These are phyloP conservation scores for Talaromyces thailandensis DNA, from an alignment of 495 filamentous ascomycete species.

Conservation along the genomic window DNA sequence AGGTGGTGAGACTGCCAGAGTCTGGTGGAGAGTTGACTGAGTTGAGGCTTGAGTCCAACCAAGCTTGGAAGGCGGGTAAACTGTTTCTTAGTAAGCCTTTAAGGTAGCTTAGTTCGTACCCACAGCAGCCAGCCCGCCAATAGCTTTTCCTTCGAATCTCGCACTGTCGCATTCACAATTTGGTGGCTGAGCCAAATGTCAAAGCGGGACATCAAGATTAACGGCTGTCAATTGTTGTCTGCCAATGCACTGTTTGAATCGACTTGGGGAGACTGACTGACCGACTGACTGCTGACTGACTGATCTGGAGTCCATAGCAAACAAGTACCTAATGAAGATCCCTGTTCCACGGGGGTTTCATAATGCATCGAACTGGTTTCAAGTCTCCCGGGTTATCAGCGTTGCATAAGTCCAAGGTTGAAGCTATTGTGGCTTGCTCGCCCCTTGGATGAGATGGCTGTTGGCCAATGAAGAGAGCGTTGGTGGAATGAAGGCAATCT, in stretches of 20 bases:
- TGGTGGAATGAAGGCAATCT: no score
- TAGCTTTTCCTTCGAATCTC: neutral
- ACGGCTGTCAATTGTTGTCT: neutral
- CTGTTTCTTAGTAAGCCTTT: neutral
- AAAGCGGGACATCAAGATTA: neutral
- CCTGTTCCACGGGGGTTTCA: neutral
- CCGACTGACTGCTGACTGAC: no score
- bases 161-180: neutral
- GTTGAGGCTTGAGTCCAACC: neutral
- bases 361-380: neutral
- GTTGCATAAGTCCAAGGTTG: neutral
- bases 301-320: no score
- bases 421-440: neutral
- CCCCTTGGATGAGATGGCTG: neutral
- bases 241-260: no score
- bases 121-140: neutral
- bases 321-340: neutral
- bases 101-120: no score
- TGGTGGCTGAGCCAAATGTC: neutral
- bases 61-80: neutral
- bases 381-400: neutral
- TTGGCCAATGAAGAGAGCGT: no score
- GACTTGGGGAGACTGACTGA: no score
- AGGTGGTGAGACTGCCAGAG: neutral
- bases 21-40: neutral